Conservation (phyloP, 768 basidiomycete species). For the Tremella yokohamensis region DNA sequence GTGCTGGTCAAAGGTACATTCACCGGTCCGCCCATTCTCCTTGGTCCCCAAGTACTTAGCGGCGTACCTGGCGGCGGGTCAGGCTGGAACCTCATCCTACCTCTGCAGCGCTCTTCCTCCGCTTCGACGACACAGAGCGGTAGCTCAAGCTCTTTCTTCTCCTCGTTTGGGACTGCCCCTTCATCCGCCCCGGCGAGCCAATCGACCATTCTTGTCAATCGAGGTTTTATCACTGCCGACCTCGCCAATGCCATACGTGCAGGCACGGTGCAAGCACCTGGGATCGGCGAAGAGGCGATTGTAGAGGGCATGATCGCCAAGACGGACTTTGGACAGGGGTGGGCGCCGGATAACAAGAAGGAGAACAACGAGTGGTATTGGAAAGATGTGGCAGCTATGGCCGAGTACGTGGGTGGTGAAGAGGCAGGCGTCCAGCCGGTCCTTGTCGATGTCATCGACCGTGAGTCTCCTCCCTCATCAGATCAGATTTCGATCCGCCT, state of each 20-base stretch:
- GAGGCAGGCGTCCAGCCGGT: slow-evolving; percentile 75
- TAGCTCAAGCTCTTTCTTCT: neutral
- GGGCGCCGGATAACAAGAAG: slow-evolving; percentile 85
- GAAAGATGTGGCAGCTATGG: slow-evolving; percentile 78
- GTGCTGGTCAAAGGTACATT: slow-evolving; percentile 74
- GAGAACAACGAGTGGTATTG: slow-evolving; percentile 84
- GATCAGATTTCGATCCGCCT: too few relatives aligned
- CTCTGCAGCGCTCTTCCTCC: slow-evolving; percentile 60
- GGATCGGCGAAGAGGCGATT: slow-evolving; percentile 57
- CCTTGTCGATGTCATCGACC: slow-evolving; percentile 83
- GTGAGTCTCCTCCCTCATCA: slow-evolving; percentile 57
- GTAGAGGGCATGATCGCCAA: slow-evolving; percentile 80
- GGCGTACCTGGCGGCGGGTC: slow-evolving; percentile 59
- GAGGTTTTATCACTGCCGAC: slow-evolving; percentile 70
- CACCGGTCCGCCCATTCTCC: slow-evolving; percentile 73
- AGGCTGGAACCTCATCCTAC: slow-evolving; percentile 84
- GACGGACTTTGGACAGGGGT: slow-evolving; percentile 62
- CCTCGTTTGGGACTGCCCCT: neutral
- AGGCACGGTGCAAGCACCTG: slow-evolving; percentile 25
- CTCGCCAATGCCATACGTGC: slow-evolving; percentile 45
- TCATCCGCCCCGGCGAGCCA: neutral
- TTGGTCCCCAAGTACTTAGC: slow-evolving; percentile 83
- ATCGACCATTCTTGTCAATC: slow-evolving; percentile 80
- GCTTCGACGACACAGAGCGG: neutral
- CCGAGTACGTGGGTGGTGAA: slow-evolving; percentile 70